Base-by-base conservation (phyloP, 2,329 filamentous ascomycete genomes). In the Ophiocordyceps camponoti-leonardi region DNA sequence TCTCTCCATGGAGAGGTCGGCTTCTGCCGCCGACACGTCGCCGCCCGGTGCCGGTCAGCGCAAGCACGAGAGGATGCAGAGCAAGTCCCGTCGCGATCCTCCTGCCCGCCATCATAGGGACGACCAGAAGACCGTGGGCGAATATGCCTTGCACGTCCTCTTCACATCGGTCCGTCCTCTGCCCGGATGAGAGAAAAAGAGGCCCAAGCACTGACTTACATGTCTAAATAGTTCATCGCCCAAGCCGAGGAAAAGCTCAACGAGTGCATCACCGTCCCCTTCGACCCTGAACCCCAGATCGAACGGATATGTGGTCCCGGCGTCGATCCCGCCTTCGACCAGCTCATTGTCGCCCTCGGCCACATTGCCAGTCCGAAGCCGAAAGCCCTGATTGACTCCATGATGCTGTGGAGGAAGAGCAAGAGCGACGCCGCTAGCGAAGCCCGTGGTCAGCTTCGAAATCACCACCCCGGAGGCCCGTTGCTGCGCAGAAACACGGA, bases 331-430 rank as follows among this genome's bases (percentile, higher is more conserved):
- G 79, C 77, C 12, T 98, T 98, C 58, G 92, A 98, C 61, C 90
- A 96, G 64, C 77, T 94, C 55, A 93, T 98, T 51, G 79, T 81
- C 26, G 92, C 93, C 16, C 72, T 98, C 37, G 92, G 92, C 4
- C 90, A 96, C 59, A 94, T 98, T 56, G 86, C 90, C 45, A 84
- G 86, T 48, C 83, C 88, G 52, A 94, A 93, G 58, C 93, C 93
- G 6, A 96, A 94, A 59, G 85, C 87, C 6, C 66, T 98, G 44
- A 95, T 98, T 56, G 92, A 98, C 62, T 88, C 86, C 19, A 87
- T 98, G 61, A 98, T 98, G 86, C 75, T 94, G 30, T 98, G 92
- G 92, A 80, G 92, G 46, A 96, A 95, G 63, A 85, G 79, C 51
- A 96, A 96, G 67, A 94, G 87, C 51, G 90, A 96, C 62, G 79